phyloP scores from a whole-genome alignment of 768 basidiomycete genomes.

The Coprinellus micaceus region DNA sequence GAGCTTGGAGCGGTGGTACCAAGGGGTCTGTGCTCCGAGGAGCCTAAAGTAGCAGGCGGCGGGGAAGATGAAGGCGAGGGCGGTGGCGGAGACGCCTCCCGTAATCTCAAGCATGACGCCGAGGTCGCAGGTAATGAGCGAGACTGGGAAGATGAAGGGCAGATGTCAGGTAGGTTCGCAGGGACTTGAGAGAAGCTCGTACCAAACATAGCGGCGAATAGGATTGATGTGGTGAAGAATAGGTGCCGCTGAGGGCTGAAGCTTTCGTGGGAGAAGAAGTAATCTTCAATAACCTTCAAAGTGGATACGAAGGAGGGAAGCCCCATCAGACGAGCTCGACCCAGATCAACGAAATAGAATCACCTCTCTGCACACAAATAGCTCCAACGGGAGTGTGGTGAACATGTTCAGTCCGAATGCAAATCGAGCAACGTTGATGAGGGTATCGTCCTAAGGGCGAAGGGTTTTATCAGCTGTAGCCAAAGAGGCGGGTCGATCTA shows the following conservation, averaged over 20 bases:
- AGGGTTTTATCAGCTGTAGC: not conserved
- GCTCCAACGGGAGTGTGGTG: conserved; percentile 91
- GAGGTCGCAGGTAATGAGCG: conserved; percentile 90
- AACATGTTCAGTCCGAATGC: conserved; percentile 98
- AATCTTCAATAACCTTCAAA: conserved; percentile 85
- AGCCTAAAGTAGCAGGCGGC: conserved; percentile 85
- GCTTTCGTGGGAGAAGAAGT: conserved; percentile 85
- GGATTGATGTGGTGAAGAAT: conserved; percentile 84
- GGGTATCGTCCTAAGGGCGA: conserved; percentile 59
- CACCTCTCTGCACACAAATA: conserved; percentile 97
- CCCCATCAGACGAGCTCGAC: not conserved
- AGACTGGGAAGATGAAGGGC: conserved; percentile 52
- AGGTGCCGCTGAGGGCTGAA: conserved; percentile 84
- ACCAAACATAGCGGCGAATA: conserved; percentile 71
- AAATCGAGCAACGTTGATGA: conserved; percentile 94
- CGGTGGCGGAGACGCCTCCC: conserved; percentile 91
- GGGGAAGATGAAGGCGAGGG: conserved; percentile 90
- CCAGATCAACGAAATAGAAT: not conserved
- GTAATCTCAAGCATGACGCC: conserved; percentile 99
- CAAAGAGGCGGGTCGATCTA: too few species aligned
- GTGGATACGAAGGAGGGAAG: not conserved
- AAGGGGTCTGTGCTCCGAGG: conserved; percentile 48
- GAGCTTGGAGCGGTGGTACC: conserved; percentile 69
- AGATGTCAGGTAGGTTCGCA: not conserved
- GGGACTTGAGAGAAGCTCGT: not conserved